Base-by-base conservation (phyloP, 2,329 filamentous ascomycete genomes). In the Pseudogymnoascus sp. region DNA sequence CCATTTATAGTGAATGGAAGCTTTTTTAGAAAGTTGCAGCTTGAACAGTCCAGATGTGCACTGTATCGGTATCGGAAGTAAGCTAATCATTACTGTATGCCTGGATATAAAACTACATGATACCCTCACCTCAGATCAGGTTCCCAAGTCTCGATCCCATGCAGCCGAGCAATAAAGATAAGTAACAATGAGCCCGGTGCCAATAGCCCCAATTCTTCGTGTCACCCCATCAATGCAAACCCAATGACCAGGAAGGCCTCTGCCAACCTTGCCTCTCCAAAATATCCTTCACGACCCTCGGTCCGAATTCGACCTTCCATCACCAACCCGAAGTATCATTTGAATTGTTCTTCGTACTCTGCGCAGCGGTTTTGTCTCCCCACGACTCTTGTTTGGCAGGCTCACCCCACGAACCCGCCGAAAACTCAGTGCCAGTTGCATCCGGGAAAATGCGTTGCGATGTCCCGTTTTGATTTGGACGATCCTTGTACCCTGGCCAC, bases 351-450 rank as follows among this genome's bases (percentile, higher is more conserved):
- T 56, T 60, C 12, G 59, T 60, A 12, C 61, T 62, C 43, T 62
- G 61, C 11, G 61, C 61, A 9, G 61, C 61, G 5, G 28, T 37
- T 9, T 59, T 49, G 43, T 62, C 61, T 23, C 61, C 61, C 61
- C 62, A 61, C 2, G 49, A 56, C 28, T 56, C 49, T 34, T 56
- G 49, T 11, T 56, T 56, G 9, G 28, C 9, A 34, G 49, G 49
- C 6, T 60, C 65, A 8, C 53, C 65, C 66, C 66, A 67, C n/a
- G 63, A 65, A 31, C 66, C 66, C 37, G 60, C 63, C 2, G 62
- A 63, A 23, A 67, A 38, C 14, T 42, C 59, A 14, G 59, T 66
- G 14, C 60, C 61, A 38, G 60, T 64, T 21, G 59, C 65, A 61
- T 49, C 60, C 8, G 49, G 49, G 16, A 56, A 56, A 11, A 56